Base-by-base conservation (phyloP, 202 grass and related monocot genomes). In the Zizania palustris region DNA sequence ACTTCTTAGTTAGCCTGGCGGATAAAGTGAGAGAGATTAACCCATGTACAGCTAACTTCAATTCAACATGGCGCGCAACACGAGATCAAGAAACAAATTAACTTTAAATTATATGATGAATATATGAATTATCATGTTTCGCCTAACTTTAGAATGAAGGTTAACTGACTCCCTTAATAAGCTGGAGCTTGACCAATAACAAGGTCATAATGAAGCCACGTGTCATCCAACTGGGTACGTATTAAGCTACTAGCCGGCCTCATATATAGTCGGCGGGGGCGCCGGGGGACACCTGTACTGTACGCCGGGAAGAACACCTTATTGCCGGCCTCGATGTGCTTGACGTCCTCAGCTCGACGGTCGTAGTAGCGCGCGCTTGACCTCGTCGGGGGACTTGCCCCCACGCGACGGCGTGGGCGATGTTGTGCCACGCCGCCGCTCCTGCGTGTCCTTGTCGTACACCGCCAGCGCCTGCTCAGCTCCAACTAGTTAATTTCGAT, bases 371-470 rank as follows among this genome's bases (percentile, higher is more conserved):
- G 65, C 81, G 60, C 81, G 65, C 81, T 76, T 91, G 11, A 89
- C 89, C 48, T 96, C 92, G 40, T 91, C 92, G 0, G 77, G 77
- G 3, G 86, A 87, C 59, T 89, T 91, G 3, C 83, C 83, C 21
- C 86, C n/a, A n/a, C n/a, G n/a, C 92, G 0, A 95, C 88, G 4
- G 69, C 83, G 20, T 81, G 76, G n/a, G 88, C 92, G 73, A 95
- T 83, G 65, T 95, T 95, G 64, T 85, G 83, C 92, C 92, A 93
- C 55, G 83, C 92, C 92, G 90, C 55, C 91, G 88, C 82, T 93
- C 91, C 12, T 87, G 91, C 54, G 91, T 83, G 54, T 93, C 91
- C 78, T 66, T 65, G 65, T 93, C 88, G 21, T 88, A 88, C 85
- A 81, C 74, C 45, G 88, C 85, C 79, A 93, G 41, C n/a, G 87